Evolutionary conservation across 352 stramenopile species (phyloP).

Genomic region (Pythium sukuiense): DNA sequence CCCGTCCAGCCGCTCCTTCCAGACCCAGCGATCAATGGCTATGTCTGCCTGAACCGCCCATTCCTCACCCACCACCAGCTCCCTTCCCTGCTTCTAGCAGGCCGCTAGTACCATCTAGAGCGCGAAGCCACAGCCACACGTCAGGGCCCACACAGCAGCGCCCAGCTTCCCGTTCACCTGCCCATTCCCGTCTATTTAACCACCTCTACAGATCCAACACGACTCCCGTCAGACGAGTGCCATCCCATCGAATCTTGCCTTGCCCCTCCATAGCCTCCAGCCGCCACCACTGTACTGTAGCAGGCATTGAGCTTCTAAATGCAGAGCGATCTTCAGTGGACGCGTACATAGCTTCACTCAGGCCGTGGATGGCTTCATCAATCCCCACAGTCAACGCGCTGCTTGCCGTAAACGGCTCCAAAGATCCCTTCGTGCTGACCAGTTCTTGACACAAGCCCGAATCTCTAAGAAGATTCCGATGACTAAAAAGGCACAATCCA

Average conservation of each 20-base stretch:
- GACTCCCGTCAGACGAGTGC: not conserved
- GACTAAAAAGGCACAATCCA: not conserved
- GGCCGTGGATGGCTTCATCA: not conserved
- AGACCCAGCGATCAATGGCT: slow-evolving; percentile 8
- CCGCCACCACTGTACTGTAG: too few relatives aligned
- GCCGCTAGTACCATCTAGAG: not conserved
- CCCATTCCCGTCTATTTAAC: slow-evolving; percentile 4
- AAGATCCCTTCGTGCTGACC: slow-evolving; percentile 6
- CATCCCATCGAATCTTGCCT: not conserved
- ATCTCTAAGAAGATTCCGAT: not conserved
- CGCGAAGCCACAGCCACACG: not conserved
- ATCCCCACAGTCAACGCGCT: not conserved
- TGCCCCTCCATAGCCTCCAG: too few relatives aligned
- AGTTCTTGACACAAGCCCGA: slow-evolving; percentile 5
- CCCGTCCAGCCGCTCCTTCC: slow-evolving; percentile 13
- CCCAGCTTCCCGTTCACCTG: too few relatives aligned
- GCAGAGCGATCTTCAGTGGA: not conserved
- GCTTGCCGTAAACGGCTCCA: not conserved
- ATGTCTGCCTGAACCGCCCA: slow-evolving; percentile 13
- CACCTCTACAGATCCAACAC: not conserved
- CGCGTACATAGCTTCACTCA: not conserved
- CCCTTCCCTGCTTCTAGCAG: not conserved
- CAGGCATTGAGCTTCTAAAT: not conserved
- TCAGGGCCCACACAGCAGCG: not conserved
- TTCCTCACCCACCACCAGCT: not conserved